Conservation (phyloP, 2,329 filamentous ascomycete species). For the Gyromitra esculenta region DNA sequence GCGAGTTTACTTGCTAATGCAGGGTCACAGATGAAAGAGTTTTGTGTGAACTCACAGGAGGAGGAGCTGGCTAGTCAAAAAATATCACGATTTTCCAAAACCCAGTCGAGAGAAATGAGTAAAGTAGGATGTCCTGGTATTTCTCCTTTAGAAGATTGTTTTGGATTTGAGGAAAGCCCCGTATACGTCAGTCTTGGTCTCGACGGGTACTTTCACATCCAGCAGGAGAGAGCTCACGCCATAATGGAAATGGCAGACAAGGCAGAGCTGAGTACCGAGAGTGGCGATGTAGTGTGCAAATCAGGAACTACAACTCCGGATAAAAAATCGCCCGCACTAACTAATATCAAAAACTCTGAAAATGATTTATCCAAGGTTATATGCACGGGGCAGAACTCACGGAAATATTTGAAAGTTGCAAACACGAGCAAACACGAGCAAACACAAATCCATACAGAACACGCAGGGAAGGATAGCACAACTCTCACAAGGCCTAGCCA, state of each 20-base stretch:
- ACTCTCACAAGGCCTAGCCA: neutral
- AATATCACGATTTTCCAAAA: neutral
- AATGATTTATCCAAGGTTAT: neutral
- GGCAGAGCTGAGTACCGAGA: neutral
- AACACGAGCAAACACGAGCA: neutral
- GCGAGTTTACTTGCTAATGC: slow-evolving; percentile 28
- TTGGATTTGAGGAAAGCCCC: slow-evolving; percentile 7
- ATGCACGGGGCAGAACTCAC: neutral
- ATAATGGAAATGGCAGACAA: slow-evolving; percentile 33
- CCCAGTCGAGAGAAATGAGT: slow-evolving; percentile 2
- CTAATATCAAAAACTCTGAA: neutral
- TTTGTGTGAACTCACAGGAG: slow-evolving; percentile 4
- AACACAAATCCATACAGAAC: neutral
- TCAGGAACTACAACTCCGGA: neutral
- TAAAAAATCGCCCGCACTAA: neutral
- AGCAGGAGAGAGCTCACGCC: slow-evolving; percentile 24
- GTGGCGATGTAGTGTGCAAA: neutral
- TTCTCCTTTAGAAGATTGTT: neutral
- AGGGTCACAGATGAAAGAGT: slow-evolving; percentile 31
- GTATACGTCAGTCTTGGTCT: slow-evolving; percentile 32
- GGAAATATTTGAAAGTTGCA: neutral
- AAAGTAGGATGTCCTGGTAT: slow-evolving; percentile 9
- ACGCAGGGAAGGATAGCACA: neutral
- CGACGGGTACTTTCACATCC: slow-evolving; percentile 29
- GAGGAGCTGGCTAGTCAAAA: neutral